These are phyloP conservation scores for Phyllosticta citriasiana DNA, from an alignment of 2,329 filamentous ascomycete species.

Conservation along the genomic window DNA sequence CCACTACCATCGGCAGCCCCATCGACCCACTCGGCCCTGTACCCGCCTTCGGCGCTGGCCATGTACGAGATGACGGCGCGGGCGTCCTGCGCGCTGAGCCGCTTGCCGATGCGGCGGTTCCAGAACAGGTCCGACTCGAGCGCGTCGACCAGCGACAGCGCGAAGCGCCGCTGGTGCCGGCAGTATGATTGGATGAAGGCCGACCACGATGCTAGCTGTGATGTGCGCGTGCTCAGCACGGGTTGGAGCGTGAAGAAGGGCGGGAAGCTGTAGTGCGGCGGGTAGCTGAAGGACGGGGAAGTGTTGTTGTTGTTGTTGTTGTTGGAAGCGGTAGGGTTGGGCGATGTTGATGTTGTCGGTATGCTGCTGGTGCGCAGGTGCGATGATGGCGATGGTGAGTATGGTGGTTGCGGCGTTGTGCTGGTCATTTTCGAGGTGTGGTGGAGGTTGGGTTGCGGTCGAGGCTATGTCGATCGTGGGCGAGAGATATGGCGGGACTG, in stretches of 20 bases:
- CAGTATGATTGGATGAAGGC: conserved; percentile 75
- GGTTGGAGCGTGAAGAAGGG: conserved; percentile 79
- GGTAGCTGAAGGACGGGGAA: conserved; percentile 27
- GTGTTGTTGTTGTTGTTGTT: conserved; percentile 5
- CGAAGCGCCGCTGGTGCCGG: conserved; percentile 64
- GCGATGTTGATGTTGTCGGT: not conserved
- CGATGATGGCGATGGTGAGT: not conserved
- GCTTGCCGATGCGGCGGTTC: conserved; percentile 34
- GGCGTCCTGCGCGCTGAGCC: conserved; percentile 43
- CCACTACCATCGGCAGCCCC: not conserved
- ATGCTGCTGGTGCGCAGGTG: not conserved
- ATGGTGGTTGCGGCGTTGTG: not conserved
- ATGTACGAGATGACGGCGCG: conserved; percentile 48
- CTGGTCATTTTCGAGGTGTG: not conserved
- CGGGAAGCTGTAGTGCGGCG: conserved; percentile 58
- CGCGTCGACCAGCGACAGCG: conserved; percentile 56
- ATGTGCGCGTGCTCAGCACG: conserved; percentile 55
- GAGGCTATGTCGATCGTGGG: not conserved
- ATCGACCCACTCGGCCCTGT: conserved; percentile 55
- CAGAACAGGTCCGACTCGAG: conserved; percentile 50
- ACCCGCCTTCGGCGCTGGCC: conserved; percentile 41
- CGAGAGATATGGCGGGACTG: not conserved
- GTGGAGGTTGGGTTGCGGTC: not conserved
- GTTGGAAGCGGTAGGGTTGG: not conserved
- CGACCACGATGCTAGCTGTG: conserved; percentile 80